These are phyloP conservation scores for Fraxinus velutina DNA, from an alignment of 305 asterid species.

Conservation along the genomic window DNA sequence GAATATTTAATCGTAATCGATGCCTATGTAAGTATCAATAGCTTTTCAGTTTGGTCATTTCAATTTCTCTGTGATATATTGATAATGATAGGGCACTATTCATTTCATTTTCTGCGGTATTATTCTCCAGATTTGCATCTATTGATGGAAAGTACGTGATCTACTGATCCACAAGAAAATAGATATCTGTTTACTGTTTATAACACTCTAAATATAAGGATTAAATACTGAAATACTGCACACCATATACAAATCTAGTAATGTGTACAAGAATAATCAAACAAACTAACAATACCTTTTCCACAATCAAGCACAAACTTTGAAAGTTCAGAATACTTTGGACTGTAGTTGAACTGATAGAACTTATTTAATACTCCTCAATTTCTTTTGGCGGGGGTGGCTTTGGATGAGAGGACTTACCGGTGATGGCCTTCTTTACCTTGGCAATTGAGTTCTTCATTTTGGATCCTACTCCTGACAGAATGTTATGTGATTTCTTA, in stretches of 20 bases:
- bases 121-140: neutral
- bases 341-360: neutral
- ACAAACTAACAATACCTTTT: conserved; percentile 21
- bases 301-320: conserved; percentile 17
- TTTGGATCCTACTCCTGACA: conserved; percentile 87
- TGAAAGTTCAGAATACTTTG: conserved; percentile 11
- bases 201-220: conserved; percentile 11
- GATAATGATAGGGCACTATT: neutral
- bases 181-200: conserved; percentile 5
- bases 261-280: conserved; percentile 10
- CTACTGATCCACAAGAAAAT: neutral
- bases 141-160: neutral
- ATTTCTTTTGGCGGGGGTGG: conserved; percentile 51
- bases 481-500: conserved; percentile 71
- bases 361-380: neutral
- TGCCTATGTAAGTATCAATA: neutral
- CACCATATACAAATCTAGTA: conserved; percentile 15
- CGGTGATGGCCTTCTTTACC: conserved; percentile 84
- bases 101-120: neutral
- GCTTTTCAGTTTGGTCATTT: neutral
- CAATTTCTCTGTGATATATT: neutral
- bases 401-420: conserved; percentile 65
- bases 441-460: conserved; percentile 89
- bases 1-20: neutral
- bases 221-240: conserved; percentile 11